These are phyloP conservation scores for Tulasnella sp. DNA, from an alignment of 768 basidiomycete genomes.

Conservation along the genomic window DNA sequence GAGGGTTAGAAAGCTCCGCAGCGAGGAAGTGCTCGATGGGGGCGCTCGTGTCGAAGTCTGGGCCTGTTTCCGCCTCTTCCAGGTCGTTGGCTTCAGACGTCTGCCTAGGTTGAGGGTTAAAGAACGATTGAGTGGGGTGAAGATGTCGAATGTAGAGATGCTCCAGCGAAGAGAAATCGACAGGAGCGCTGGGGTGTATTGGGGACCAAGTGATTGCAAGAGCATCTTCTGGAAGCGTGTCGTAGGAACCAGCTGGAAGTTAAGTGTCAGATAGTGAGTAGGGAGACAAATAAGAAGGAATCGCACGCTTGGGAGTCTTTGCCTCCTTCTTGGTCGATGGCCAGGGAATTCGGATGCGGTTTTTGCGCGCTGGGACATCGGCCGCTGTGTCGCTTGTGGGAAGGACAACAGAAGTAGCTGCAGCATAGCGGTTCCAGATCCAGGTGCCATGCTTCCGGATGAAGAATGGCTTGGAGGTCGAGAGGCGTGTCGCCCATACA, in stretches of 20 bases:
- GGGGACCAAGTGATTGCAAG: constrained; percentile 71
- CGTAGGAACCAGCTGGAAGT: constrained; percentile 59
- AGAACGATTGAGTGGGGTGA: constrained; percentile 20
- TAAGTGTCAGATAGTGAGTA: constrained; percentile 33
- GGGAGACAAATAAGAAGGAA: neutral
- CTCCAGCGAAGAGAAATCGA: constrained; percentile 53
- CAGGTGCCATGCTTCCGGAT: constrained; percentile 58
- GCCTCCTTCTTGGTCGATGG: constrained; percentile 49
- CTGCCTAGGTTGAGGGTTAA: constrained; percentile 14
- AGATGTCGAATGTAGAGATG: constrained; percentile 61
- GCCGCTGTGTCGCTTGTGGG: constrained; percentile 44
- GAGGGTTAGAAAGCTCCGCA: constrained; percentile 78
- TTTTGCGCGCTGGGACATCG: constrained; percentile 47
- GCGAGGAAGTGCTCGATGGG: constrained; percentile 69
- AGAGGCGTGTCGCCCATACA: constrained; percentile 75
- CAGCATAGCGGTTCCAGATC: constrained; percentile 74
- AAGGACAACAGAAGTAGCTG: constrained; percentile 58
- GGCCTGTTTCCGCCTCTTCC: neutral
- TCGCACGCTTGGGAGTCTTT: constrained; percentile 30
- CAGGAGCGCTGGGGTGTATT: constrained; percentile 52
- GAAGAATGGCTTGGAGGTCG: constrained; percentile 64
- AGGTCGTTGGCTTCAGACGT: neutral
- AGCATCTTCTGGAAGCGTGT: constrained; percentile 65
- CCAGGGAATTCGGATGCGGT: constrained; percentile 65
- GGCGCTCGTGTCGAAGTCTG: constrained; percentile 51